These are phyloP conservation scores for Camellia japonica DNA, from an alignment of 148 eudicot species.

Conservation along the genomic window DNA sequence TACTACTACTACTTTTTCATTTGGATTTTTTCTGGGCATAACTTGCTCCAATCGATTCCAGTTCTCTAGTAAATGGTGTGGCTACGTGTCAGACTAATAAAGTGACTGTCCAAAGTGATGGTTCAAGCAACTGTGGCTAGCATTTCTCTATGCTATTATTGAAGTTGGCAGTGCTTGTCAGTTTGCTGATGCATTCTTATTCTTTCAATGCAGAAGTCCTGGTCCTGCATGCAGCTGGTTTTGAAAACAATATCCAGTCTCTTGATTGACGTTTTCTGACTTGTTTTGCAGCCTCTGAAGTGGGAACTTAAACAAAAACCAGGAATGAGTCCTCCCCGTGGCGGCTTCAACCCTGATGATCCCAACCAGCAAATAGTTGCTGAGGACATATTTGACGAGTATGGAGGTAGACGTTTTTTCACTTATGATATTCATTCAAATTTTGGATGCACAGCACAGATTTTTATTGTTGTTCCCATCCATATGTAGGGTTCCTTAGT, in stretches of 20 bases:
- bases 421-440: neutral
- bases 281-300: slow-evolving; percentile 69
- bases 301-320: slow-evolving; percentile 99
- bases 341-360: slow-evolving; percentile 83
- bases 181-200: neutral
- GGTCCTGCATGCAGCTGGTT: neutral
- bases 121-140: too few relatives aligned
- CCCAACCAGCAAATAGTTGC: slow-evolving; percentile 99
- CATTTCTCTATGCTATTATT: neutral
- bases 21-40: too few relatives aligned
- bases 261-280: slow-evolving; percentile 5
- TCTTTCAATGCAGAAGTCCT: neutral
- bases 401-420: slow-evolving; percentile 66
- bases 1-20: too few relatives aligned
- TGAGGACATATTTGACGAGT: slow-evolving; percentile 97
- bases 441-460: neutral
- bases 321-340: slow-evolving; percentile 96
- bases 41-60: too few relatives aligned
- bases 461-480: slow-evolving; percentile 14
- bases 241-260: neutral
- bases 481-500: slow-evolving; percentile 68
- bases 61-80: too few relatives aligned
- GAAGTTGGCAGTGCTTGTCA: neutral
- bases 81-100: too few relatives aligned
- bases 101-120: too few relatives aligned